A percentile compares a stretch with the other conserved stretches of the same genome.
phyloP scores from a whole-genome alignment of 345 rosid species.

The Populus nigra region DNA sequence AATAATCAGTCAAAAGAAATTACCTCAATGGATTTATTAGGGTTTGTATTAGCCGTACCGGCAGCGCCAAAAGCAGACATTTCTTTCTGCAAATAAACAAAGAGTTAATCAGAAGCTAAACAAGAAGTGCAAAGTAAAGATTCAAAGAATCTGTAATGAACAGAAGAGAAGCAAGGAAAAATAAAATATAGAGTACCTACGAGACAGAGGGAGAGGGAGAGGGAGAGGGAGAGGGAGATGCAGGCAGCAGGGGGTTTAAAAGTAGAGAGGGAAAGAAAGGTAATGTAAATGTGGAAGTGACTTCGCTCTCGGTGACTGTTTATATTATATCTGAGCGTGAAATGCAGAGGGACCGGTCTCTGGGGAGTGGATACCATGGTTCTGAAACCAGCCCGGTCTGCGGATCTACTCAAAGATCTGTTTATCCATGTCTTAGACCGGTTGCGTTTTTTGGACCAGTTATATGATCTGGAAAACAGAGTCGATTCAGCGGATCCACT shows the following conservation, averaged over 20 bases:
- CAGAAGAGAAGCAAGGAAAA: background rate
- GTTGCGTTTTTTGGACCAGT: too few species aligned
- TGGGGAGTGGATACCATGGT: too few species aligned
- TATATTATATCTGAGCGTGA: background rate
- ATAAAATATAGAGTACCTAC: background rate
- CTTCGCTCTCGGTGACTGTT: too few species aligned
- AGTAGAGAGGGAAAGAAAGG: background rate
- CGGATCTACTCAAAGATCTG: too few species aligned
- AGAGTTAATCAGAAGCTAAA: background rate
- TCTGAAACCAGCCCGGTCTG: too few species aligned
- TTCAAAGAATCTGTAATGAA: background rate
- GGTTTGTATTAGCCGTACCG: slow-evolving; percentile 50
- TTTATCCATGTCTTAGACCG: too few species aligned
- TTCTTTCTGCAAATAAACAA: background rate
- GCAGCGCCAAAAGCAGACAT: slow-evolving; percentile 66
- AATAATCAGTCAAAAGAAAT: background rate
- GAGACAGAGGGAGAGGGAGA: background rate
- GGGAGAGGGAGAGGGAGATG: background rate
- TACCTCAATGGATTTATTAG: slow-evolving; percentile 86
- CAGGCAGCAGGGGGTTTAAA: background rate
- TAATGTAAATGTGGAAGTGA: background rate
- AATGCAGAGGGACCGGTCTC: background rate
- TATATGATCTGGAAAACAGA: too few species aligned
- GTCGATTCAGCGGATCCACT: too few species aligned
- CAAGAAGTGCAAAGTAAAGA: background rate